Conservation (phyloP, 345 rosid species). For the Citrus inodora region DNA sequence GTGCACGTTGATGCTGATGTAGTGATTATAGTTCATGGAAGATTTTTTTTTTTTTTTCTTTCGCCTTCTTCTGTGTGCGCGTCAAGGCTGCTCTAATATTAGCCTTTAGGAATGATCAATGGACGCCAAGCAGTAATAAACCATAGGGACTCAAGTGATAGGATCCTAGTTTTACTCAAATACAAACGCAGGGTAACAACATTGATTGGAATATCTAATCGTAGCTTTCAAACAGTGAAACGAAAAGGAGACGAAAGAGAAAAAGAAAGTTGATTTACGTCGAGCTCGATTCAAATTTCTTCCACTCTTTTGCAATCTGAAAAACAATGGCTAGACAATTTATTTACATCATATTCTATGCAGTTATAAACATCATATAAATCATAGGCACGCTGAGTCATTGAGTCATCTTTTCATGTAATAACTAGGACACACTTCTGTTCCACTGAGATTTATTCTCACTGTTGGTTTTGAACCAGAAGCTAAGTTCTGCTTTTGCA, state of each 20-base stretch:
- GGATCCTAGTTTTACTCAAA: neutral
- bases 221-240: neutral
- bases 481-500: neutral
- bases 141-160: too few relatives aligned
- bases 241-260: neutral
- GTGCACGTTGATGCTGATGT: too few relatives aligned
- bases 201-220: neutral
- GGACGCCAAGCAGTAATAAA: too few relatives aligned
- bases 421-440: neutral
- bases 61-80: too few relatives aligned
- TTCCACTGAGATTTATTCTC: neutral
- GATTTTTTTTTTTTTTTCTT: too few relatives aligned
- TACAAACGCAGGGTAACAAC: neutral
- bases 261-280: neutral
- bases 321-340: neutral
- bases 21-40: too few relatives aligned
- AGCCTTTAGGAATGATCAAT: too few relatives aligned
- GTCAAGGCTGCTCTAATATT: too few relatives aligned
- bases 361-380: neutral
- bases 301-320: neutral
- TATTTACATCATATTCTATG: neutral
- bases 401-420: neutral
- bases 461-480: neutral
- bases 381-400: too few relatives aligned
- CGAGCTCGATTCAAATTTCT: neutral